A percentile compares a stretch with the other conserved stretches of the same genome.
phyloP scores from a whole-genome alignment of 805 yeast genomes.

The Yamadazyma laniorum region DNA sequence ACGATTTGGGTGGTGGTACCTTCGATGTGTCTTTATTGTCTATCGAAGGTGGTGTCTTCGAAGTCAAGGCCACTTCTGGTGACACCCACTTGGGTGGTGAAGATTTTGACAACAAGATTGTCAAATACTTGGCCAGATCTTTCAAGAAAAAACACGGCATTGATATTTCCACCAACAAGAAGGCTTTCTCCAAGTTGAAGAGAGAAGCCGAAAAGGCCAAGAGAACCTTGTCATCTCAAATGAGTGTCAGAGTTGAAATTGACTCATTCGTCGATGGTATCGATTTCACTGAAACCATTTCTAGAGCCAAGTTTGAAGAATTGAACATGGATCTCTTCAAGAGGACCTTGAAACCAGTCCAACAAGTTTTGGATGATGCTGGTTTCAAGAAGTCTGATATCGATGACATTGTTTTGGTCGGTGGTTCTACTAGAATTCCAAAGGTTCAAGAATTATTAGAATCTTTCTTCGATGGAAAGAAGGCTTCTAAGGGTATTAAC shows the following conservation, averaged over 20 bases:
- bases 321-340: constrained; percentile 45
- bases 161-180: constrained; percentile 40
- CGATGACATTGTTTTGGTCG: constrained; percentile 48
- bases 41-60: constrained; percentile 49
- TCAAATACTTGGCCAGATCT: constrained; percentile 40
- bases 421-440: constrained; percentile 52
- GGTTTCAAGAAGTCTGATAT: constrained; percentile 45
- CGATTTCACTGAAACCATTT: constrained; percentile 46
- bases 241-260: constrained; percentile 52
- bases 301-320: constrained; percentile 50
- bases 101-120: constrained; percentile 46
- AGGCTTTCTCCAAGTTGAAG: constrained; percentile 46
- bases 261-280: constrained; percentile 49
- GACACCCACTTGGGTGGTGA: constrained; percentile 54
- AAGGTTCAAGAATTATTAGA: constrained; percentile 49
- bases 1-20: constrained; percentile 52
- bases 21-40: constrained; percentile 80
- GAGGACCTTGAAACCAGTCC: constrained; percentile 47
- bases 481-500: constrained; percentile 48
- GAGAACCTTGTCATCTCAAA: constrained; percentile 47
- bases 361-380: constrained; percentile 46
- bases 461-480: constrained; percentile 55
- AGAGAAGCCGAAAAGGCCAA: constrained; percentile 50
- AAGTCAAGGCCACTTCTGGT: constrained; percentile 49
- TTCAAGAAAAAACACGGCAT: constrained; percentile 47